A percentile compares a stretch with the other conserved stretches of the same genome.
These are phyloP conservation scores for Aspergillus floridensis DNA, from an alignment of 2,329 filamentous ascomycete genomes.

Conservation along the genomic window DNA sequence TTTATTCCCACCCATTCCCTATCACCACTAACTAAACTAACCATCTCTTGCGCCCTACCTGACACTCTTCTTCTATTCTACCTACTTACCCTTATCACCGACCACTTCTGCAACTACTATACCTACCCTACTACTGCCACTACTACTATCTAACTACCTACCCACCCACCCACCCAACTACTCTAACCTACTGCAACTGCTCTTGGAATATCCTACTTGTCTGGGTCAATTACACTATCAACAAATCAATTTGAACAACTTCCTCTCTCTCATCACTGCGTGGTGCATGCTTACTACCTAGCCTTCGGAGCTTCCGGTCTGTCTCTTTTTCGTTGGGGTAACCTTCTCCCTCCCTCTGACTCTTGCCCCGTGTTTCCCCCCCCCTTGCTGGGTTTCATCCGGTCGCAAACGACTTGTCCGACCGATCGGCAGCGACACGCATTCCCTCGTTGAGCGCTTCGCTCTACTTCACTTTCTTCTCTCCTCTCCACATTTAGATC, in stretches of 20 bases:
- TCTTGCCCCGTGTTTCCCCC: conserved; percentile 10
- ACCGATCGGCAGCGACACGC: conserved; percentile 18
- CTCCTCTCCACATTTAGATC: conserved; percentile 20
- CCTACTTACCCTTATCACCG: no score
- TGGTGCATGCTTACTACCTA: conserved; percentile 18
- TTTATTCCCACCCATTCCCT: not conserved
- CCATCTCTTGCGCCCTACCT: not conserved
- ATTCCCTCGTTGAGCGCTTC: conserved; percentile 14
- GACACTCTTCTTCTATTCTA: no score
- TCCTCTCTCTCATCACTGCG: conserved; percentile 33
- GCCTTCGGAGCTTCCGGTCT: conserved; percentile 1
- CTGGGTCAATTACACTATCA: not conserved
- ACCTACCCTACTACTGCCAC: not conserved
- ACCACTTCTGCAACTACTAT: not conserved
- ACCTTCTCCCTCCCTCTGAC: not conserved
- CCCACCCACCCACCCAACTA: not conserved
- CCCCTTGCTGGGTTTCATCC: conserved; percentile 16
- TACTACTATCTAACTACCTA: not conserved
- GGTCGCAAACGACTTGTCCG: conserved; percentile 20
- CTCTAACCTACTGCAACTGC: not conserved
- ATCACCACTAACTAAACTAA: not conserved
- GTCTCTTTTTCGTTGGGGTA: conserved; percentile 10
- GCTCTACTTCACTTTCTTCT: conserved; percentile 11
- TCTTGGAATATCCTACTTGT: not conserved
- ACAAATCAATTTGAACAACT: not conserved